Evolutionary conservation across 2,329 filamentous ascomycete species (phyloP).

Genomic region (Beauveria brongniartii): DNA sequence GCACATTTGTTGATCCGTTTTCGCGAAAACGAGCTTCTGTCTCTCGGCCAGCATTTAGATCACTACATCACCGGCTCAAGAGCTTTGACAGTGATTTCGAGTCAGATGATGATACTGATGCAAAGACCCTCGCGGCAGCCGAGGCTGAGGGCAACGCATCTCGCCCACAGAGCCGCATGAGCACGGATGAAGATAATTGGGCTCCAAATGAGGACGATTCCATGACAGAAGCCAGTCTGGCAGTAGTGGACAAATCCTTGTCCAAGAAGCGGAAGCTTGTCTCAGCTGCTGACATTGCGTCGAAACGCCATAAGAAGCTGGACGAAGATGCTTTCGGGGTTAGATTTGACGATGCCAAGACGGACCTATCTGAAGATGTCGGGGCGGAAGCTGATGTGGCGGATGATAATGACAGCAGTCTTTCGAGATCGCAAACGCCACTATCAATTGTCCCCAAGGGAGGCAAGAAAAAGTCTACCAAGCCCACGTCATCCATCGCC

Average conservation of each 20-base stretch:
- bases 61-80: conserved; percentile 67
- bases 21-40: conserved; percentile 54
- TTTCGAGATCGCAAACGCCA: conserved; percentile 41
- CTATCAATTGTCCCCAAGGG: conserved; percentile 21
- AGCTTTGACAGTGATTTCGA: conserved; percentile 64
- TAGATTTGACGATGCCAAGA: conserved; percentile 43
- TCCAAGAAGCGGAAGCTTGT: conserved; percentile 69
- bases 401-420: conserved; percentile 38
- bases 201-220: conserved; percentile 52
- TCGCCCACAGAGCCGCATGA: conserved; percentile 67
- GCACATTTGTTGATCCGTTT: conserved; percentile 60
- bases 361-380: conserved; percentile 42
- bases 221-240: conserved; percentile 65
- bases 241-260: conserved; percentile 47
- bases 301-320: conserved; percentile 72
- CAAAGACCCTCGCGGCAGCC: conserved; percentile 47
- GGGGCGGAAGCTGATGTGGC: conserved; percentile 38
- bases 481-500: conserved; percentile 68
- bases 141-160: conserved; percentile 86
- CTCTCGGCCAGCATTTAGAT: conserved; percentile 57
- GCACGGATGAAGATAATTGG: conserved; percentile 50
- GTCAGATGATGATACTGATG: conserved; percentile 72
- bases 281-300: conserved; percentile 54
- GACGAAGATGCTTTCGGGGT: conserved; percentile 73
- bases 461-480: conserved; percentile 44